phyloP scores from a whole-genome alignment of 805 yeast genomes.

The Tetrapisispora taiwanensis region DNA sequence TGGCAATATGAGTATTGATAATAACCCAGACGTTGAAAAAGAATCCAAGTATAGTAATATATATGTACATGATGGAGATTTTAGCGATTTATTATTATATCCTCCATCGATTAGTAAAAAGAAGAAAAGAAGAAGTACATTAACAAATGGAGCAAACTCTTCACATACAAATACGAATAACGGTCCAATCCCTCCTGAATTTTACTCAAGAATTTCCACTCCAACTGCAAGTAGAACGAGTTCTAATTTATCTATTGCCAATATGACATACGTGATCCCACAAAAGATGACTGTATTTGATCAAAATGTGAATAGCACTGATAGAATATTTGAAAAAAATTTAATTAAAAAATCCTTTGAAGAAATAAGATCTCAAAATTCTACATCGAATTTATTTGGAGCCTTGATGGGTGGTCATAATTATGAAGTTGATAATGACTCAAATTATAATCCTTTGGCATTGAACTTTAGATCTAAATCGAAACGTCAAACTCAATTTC shows the following conservation, averaged over 20 bases:
- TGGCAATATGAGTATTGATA: background rate
- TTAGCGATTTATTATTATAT: slow-evolving; percentile 9
- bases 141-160: background rate
- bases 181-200: slow-evolving; percentile 29
- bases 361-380: slow-evolving; percentile 15
- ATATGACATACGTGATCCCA: slow-evolving; percentile 4
- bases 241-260: slow-evolving; percentile 20
- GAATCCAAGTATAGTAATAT: slow-evolving; percentile 20
- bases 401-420: slow-evolving; percentile 13
- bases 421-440: slow-evolving; percentile 3
- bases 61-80: slow-evolving; percentile 29
- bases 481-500: slow-evolving; percentile 8
- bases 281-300: background rate
- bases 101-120: background rate
- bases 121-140: slow-evolving; percentile 4
- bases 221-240: slow-evolving; percentile 27
- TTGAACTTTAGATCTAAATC: slow-evolving; percentile 13
- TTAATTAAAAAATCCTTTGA: slow-evolving; percentile 25
- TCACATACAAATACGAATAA: slow-evolving; percentile 2
- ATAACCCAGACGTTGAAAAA: background rate
- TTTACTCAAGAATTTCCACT: slow-evolving; percentile 26
- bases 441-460: slow-evolving; percentile 13
- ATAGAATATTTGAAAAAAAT: slow-evolving; percentile 17
- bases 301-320: background rate
- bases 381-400: slow-evolving; percentile 9